These are phyloP conservation scores for Quercus alba DNA, from an alignment of 306 rosid species.

Conservation along the genomic window DNA sequence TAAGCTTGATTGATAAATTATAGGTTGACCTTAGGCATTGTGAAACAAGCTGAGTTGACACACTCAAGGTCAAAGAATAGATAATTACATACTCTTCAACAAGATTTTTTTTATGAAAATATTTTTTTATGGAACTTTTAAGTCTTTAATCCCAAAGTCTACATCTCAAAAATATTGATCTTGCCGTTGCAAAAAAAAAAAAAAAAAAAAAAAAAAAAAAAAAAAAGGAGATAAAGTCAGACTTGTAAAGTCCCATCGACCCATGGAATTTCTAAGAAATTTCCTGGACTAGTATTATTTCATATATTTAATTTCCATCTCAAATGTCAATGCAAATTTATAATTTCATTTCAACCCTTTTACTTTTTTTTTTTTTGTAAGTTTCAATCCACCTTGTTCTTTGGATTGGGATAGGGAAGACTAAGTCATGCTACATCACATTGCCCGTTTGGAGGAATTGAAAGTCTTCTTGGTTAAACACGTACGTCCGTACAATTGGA, in stretches of 20 bases:
- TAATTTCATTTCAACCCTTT: neutral
- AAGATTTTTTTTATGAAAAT: too few relatives aligned
- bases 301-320: neutral
- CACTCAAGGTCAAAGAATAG: neutral
- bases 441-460: neutral
- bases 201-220: neutral
- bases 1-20: neutral
- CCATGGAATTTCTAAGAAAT: neutral
- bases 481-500: too few relatives aligned
- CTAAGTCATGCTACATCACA: neutral
- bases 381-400: too few relatives aligned
- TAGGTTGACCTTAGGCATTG: neutral
- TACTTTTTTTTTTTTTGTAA: neutral
- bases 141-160: too few relatives aligned
- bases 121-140: too few relatives aligned
- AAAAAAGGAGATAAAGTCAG: neutral
- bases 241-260: neutral
- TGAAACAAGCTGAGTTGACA: neutral
- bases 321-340: neutral
- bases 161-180: too few relatives aligned
- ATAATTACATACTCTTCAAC: neutral
- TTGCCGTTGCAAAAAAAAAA: too few relatives aligned
- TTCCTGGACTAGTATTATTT: neutral
- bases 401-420: too few relatives aligned
- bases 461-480: neutral